Conservation (phyloP, 2,329 filamentous ascomycete species). For the Calonectria honghensis region DNA sequence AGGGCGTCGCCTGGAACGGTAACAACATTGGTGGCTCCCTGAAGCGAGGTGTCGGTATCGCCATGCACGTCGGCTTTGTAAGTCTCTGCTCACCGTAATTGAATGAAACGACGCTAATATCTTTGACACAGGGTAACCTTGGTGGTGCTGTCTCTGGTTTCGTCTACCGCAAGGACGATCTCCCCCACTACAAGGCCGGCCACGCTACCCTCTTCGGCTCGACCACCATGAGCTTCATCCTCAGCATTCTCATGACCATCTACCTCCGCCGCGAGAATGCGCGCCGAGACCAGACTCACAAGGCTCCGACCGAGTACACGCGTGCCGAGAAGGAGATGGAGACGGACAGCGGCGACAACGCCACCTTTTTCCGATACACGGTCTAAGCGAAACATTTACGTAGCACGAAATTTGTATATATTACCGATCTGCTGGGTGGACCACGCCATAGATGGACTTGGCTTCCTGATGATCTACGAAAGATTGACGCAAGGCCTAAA, state of each 20-base stretch:
- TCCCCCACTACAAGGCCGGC: conserved; percentile 73
- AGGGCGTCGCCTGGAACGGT: conserved; percentile 75
- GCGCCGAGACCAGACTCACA: conserved; percentile 69
- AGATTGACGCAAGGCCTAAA: conserved; percentile 26
- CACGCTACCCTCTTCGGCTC: conserved; percentile 75
- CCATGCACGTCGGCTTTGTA: conserved; percentile 71
- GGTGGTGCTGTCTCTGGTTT: conserved; percentile 61
- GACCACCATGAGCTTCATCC: conserved; percentile 70
- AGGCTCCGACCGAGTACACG: conserved; percentile 70
- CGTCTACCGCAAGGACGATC: conserved; percentile 63
- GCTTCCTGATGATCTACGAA: conserved; percentile 22
- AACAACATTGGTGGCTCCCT: conserved; percentile 74
- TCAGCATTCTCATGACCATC: conserved; percentile 73
- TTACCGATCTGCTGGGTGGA: conserved; percentile 22
- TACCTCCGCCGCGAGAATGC: conserved; percentile 75
- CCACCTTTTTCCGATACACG: conserved; percentile 73
- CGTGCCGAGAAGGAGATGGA: conserved; percentile 72
- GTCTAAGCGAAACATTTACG: conserved; percentile 59
- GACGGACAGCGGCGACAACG: conserved; percentile 73
- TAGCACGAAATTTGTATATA: conserved; percentile 50
- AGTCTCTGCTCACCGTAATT: conserved; percentile 40
- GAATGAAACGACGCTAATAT: conserved; percentile 38
- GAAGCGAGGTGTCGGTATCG: conserved; percentile 74
- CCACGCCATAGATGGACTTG: conserved; percentile 21
- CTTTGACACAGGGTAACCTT: conserved; percentile 57